Evolutionary conservation across 768 basidiomycete species (phyloP).

Genomic region (Dentipellis sp.): DNA sequence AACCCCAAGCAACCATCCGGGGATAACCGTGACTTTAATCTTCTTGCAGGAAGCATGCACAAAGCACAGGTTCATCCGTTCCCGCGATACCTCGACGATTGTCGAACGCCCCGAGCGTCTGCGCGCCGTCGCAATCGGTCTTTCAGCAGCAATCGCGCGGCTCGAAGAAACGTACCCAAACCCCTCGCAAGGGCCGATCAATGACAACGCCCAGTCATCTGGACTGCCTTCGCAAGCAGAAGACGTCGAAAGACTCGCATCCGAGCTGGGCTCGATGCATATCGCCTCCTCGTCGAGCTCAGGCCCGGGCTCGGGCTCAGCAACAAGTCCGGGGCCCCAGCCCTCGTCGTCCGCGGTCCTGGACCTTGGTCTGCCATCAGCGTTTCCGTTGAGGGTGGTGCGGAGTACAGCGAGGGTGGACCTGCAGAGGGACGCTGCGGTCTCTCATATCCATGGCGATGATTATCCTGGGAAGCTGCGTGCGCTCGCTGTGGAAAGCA

Average conservation of each 20-base stretch:
- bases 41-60: constrained; percentile 67
- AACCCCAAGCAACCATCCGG: not conserved
- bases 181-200: not conserved
- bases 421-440: constrained; percentile 49
- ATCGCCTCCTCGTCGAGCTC: constrained; percentile 18
- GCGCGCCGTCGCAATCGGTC: constrained; percentile 72
- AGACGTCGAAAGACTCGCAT: constrained; percentile 10
- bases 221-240: not conserved
- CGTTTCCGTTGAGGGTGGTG: constrained; percentile 33
- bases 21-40: constrained; percentile 13
- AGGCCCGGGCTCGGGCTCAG: not conserved
- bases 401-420: constrained; percentile 46
- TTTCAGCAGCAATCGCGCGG: constrained; percentile 71
- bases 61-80: constrained; percentile 71
- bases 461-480: constrained; percentile 58
- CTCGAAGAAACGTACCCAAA: constrained; percentile 33
- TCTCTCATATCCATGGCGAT: constrained; percentile 69
- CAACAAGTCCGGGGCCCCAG: too few relatives aligned
- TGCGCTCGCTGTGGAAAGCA: constrained; percentile 50
- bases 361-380: not conserved
- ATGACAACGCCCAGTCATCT: not conserved
- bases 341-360: not conserved
- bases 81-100: constrained; percentile 61
- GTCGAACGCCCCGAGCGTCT: constrained; percentile 91
- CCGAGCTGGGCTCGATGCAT: constrained; percentile 24